Percentiles rank a stretch among this genome's conserved stretches.
Conservation (phyloP, 2,329 filamentous ascomycete genomes). For the Fusarium sublunatum region DNA sequence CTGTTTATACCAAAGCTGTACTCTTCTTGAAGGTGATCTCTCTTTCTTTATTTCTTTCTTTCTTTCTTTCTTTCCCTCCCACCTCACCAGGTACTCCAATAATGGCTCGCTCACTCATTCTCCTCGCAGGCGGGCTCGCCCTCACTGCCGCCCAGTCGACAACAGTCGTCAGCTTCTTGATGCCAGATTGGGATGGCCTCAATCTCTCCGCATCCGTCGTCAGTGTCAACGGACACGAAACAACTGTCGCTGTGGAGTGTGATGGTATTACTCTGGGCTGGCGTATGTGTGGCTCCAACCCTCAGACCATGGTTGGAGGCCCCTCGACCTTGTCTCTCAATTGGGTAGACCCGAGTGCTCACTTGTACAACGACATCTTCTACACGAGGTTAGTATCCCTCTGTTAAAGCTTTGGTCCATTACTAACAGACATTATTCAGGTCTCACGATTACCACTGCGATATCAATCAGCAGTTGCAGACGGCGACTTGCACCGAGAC, state of each 20-base stretch:
- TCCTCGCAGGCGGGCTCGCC: constrained; percentile 3
- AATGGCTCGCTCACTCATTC: neutral
- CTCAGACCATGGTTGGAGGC: constrained; percentile 3
- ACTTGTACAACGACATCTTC: neutral
- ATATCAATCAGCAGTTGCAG: no score
- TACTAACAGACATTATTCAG: no score
- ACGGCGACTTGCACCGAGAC: no score
- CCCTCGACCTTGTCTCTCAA: constrained; percentile 5
- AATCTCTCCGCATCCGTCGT: constrained; percentile 4
- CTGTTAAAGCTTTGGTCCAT: no score
- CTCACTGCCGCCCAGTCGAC: constrained; percentile 1
- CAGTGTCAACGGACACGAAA: neutral
- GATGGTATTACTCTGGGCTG: neutral
- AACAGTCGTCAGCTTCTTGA: neutral
- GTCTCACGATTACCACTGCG: no score
- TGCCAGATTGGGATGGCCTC: constrained; percentile 7
- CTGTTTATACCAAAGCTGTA: no score
- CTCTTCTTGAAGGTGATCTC: no score
- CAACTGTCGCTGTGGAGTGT: constrained; percentile 6
- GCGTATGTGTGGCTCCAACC: neutral
- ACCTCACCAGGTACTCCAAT: no score
- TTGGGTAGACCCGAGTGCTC: neutral
- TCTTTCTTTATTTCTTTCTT: no score
- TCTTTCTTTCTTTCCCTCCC: no score
- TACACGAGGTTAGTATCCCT: no score